phyloP scores from a whole-genome alignment of 139 green algal species.

The Marvania coccoides region DNA sequence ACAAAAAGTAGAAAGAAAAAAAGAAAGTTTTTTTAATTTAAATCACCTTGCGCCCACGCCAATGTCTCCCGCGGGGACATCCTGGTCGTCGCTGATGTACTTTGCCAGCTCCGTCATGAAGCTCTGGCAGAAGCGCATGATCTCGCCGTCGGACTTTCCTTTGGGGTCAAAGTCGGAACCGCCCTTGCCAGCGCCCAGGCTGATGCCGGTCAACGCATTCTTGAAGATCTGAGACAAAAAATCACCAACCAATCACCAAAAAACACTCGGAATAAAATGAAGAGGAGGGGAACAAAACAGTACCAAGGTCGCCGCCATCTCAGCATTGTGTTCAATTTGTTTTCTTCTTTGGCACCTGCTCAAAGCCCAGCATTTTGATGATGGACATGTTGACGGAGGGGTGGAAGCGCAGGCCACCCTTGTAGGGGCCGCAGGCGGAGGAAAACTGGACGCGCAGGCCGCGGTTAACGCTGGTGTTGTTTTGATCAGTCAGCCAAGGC shows the following conservation, averaged over 20 bases:
- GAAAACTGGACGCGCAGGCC: slow-evolving; percentile 75
- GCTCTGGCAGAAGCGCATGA: slow-evolving; percentile 61
- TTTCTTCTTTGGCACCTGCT: slow-evolving; percentile 27
- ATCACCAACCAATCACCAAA: background rate
- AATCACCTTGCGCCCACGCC: slow-evolving; percentile 44
- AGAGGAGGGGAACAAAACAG: no score
- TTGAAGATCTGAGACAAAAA: slow-evolving; percentile 74
- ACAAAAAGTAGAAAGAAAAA: no score
- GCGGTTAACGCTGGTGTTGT: slow-evolving; percentile 55
- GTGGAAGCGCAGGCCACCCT: slow-evolving; percentile 77
- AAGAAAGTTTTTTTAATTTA: background rate
- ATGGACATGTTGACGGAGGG: slow-evolving; percentile 67
- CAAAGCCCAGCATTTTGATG: slow-evolving; percentile 73
- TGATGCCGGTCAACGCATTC: slow-evolving; percentile 74
- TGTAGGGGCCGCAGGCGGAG: slow-evolving; percentile 77
- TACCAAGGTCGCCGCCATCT: no score
- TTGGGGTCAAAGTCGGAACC: slow-evolving; percentile 82
- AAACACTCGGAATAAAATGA: no score
- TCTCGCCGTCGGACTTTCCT: slow-evolving; percentile 49
- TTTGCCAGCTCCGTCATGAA: slow-evolving; percentile 75
- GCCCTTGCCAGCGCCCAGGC: slow-evolving; percentile 75
- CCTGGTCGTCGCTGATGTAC: slow-evolving; percentile 39
- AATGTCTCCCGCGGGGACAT: slow-evolving; percentile 83
- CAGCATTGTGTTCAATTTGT: background rate
- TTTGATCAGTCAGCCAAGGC: slow-evolving; percentile 54